These are phyloP conservation scores for Penicillium subrubescens DNA, from an alignment of 495 filamentous ascomycete species.

Conservation along the genomic window DNA sequence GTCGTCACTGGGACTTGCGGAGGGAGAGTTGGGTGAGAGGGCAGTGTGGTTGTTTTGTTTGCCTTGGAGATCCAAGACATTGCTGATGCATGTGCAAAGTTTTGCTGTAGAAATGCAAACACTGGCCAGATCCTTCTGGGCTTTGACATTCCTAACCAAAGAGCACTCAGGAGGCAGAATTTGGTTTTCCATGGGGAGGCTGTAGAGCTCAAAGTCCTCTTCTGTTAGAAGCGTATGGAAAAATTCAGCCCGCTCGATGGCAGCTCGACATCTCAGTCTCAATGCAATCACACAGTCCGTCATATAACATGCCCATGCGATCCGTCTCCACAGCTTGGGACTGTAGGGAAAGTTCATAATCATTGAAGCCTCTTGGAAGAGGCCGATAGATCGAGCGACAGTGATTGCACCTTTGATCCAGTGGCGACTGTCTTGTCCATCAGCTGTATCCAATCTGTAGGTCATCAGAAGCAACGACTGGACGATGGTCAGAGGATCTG, in stretches of 20 bases:
- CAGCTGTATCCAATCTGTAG: constrained; percentile 18
- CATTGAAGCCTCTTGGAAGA: constrained; percentile 12
- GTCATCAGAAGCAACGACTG: constrained; percentile 25
- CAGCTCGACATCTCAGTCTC: constrained; percentile 15
- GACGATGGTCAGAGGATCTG: constrained; percentile 15
- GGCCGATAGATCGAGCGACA: constrained; percentile 15
- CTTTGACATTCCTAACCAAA: constrained; percentile 1
- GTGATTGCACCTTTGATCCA: constrained; percentile 18
- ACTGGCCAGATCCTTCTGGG: constrained; percentile 12
- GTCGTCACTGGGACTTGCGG: constrained; percentile 2
- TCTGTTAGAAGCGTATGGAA: constrained; percentile 13
- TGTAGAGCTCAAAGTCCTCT: constrained; percentile 17
- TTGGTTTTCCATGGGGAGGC: neutral
- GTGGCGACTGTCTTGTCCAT: constrained; percentile 21
- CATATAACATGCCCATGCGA: constrained; percentile 28
- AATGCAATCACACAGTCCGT: constrained; percentile 21
- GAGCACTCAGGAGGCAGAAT: neutral
- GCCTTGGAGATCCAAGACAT: constrained; percentile 21
- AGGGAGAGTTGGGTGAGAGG: neutral
- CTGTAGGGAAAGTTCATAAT: constrained; percentile 3
- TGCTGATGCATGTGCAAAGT: constrained; percentile 19
- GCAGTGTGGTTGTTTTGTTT: constrained; percentile 3
- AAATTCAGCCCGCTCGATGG: constrained; percentile 15
- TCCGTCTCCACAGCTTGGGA: constrained; percentile 18
- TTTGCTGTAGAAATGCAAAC: constrained; percentile 20